Evolutionary conservation across 345 rosid genomes (phyloP).

Genomic region (Eutrema japonicum): DNA sequence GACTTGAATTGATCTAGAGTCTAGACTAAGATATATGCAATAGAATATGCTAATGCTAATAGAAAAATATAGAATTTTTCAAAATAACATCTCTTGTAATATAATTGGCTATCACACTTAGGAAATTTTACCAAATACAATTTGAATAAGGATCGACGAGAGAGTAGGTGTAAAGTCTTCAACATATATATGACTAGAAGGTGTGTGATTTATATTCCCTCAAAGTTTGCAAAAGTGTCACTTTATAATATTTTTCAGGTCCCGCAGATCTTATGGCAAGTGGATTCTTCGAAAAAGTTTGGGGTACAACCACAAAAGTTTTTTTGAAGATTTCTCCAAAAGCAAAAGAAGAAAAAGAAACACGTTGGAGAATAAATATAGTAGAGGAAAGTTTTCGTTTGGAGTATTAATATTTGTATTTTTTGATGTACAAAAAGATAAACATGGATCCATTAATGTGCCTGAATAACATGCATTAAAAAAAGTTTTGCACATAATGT

Average conservation of each 20-base stretch:
- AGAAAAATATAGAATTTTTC: background rate
- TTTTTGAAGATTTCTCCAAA: slow-evolving; percentile 44
- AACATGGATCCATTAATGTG: slow-evolving; percentile 9
- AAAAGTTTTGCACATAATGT: too few relatives aligned
- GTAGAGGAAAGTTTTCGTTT: slow-evolving; percentile 39
- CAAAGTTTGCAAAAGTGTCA: slow-evolving; percentile 51
- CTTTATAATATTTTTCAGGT: slow-evolving; percentile 38
- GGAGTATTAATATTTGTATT: slow-evolving; percentile 35
- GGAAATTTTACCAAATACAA: slow-evolving; percentile 2
- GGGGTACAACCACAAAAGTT: slow-evolving; percentile 42
- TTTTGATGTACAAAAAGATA: background rate
- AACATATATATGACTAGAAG: slow-evolving; percentile 36
- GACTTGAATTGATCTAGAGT: background rate
- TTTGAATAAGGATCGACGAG: background rate
- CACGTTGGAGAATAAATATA: slow-evolving; percentile 24
- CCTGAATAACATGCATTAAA: background rate
- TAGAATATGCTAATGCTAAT: background rate
- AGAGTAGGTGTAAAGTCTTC: slow-evolving; percentile 17
- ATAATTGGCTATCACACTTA: slow-evolving; percentile 1
- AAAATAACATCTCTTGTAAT: background rate
- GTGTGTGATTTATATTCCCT: slow-evolving; percentile 34
- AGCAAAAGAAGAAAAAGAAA: slow-evolving; percentile 35
- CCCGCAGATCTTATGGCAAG: slow-evolving; percentile 54
- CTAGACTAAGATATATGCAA: background rate
- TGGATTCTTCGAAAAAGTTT: slow-evolving; percentile 43